A percentile compares a stretch with the other conserved stretches of the same genome.
These are phyloP conservation scores for Amanita pallidorosea DNA, from an alignment of 768 basidiomycete species.

Conservation along the genomic window DNA sequence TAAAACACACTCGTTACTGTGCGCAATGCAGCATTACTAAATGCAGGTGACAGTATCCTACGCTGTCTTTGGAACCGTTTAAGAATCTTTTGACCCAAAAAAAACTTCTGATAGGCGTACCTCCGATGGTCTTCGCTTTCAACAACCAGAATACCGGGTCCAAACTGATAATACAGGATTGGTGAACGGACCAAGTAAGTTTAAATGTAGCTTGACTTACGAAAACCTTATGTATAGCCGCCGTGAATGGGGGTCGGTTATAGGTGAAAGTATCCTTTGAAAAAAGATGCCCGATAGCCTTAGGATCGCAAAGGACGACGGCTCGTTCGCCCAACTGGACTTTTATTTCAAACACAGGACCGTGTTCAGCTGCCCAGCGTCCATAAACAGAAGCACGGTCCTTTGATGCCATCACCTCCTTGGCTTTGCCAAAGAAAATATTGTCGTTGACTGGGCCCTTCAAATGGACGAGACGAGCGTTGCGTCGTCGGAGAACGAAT, in stretches of 20 bases:
- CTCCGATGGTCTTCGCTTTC: constrained; percentile 36
- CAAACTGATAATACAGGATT: constrained; percentile 18
- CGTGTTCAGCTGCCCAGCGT: constrained; percentile 36
- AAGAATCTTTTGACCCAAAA: neutral
- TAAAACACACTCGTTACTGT: constrained; percentile 30
- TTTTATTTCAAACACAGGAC: constrained; percentile 31
- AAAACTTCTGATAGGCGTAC: constrained; percentile 12
- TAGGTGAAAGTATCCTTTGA: constrained; percentile 42
- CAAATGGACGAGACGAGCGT: neutral
- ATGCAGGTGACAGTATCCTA: constrained; percentile 15
- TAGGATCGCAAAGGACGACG: constrained; percentile 34
- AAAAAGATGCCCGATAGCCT: constrained; percentile 41
- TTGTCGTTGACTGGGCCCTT: neutral
- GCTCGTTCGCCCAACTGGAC: constrained; percentile 20
- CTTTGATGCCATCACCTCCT: neutral
- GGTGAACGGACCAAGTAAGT: neutral
- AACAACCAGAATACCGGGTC: constrained; percentile 26
- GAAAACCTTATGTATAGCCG: constrained; percentile 24
- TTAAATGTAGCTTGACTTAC: constrained; percentile 14
- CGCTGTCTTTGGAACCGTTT: constrained; percentile 24
- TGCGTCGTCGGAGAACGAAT: neutral
- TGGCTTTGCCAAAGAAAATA: neutral
- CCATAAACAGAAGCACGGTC: constrained; percentile 23
- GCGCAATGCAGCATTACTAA: neutral
- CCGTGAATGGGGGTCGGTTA: constrained; percentile 24